Conservation (phyloP, 495 filamentous ascomycete species). For the Aspergillus campestris region DNA sequence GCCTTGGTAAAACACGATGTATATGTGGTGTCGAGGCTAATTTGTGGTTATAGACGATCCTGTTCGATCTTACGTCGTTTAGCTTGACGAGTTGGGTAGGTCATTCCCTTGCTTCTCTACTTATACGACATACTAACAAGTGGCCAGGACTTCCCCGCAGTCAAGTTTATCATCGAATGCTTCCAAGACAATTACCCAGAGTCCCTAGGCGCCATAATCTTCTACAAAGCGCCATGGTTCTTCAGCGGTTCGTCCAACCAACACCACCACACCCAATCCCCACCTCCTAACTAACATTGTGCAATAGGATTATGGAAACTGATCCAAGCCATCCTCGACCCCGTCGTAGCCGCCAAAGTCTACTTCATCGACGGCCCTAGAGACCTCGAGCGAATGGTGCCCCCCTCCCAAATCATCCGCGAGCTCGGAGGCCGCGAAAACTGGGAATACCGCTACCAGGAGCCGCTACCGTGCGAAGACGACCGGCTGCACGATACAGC, state of each 20-base stretch:
- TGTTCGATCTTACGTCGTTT: slow-evolving; percentile 94
- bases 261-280: background rate
- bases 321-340: slow-evolving; percentile 30
- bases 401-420: too few species aligned
- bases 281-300: background rate
- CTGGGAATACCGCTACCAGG: too few species aligned
- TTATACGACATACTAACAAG: background rate
- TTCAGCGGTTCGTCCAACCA: slow-evolving; percentile 63
- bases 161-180: slow-evolving; percentile 95
- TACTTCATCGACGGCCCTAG: too few species aligned
- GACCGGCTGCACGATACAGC: too few species aligned
- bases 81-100: slow-evolving; percentile 74
- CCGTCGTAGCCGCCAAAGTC: too few species aligned
- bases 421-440: too few species aligned
- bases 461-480: too few species aligned
- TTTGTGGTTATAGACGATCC: slow-evolving; percentile 45
- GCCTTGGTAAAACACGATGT: background rate
- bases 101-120: background rate
- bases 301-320: slow-evolving; percentile 67
- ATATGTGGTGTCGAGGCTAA: slow-evolving; percentile 7
- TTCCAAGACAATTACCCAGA: slow-evolving; percentile 98
- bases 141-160: slow-evolving; percentile 78
- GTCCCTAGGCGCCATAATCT: slow-evolving; percentile 71
- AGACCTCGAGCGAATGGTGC: too few species aligned
- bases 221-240: slow-evolving; percentile 93